phyloP scores from a whole-genome alignment of 345 rosid genomes.

The Angophora floribunda region DNA sequence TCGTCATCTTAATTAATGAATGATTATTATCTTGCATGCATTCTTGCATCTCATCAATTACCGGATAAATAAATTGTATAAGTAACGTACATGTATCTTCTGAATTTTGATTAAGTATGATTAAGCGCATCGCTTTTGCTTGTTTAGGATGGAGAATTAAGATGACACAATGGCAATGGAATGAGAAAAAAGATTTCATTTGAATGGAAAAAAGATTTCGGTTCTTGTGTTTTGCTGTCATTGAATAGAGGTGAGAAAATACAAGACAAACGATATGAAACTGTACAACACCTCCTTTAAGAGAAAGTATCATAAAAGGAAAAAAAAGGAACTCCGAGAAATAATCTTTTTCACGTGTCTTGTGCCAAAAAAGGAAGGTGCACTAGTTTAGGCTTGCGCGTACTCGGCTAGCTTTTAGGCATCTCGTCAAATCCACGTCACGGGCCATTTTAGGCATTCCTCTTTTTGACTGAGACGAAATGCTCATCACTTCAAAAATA shows the following conservation, averaged over 20 bases:
- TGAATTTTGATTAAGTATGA: too few relatives aligned
- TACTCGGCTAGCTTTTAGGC: neutral
- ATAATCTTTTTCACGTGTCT: neutral
- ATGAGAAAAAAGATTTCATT: neutral
- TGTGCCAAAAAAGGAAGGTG: neutral
- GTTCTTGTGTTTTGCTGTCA: neutral
- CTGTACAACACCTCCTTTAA: neutral
- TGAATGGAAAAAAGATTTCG: neutral
- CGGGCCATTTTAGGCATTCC: neutral
- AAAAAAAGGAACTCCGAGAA: neutral
- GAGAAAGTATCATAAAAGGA: neutral
- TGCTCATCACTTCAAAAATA: neutral
- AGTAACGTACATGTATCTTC: neutral
- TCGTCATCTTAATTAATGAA: neutral
- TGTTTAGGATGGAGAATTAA: neutral
- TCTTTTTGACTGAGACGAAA: neutral
- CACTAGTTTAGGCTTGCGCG: neutral
- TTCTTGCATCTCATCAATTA: neutral
- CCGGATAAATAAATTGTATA: too few relatives aligned
- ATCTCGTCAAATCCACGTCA: neutral
- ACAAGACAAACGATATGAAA: neutral
- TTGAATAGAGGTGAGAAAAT: neutral
- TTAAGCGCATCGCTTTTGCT: neutral
- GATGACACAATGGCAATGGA: neutral
- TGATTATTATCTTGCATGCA: neutral